These are phyloP conservation scores for Neurospora tetrasperma DNA, from an alignment of 495 filamentous ascomycete genomes.

Conservation along the genomic window DNA sequence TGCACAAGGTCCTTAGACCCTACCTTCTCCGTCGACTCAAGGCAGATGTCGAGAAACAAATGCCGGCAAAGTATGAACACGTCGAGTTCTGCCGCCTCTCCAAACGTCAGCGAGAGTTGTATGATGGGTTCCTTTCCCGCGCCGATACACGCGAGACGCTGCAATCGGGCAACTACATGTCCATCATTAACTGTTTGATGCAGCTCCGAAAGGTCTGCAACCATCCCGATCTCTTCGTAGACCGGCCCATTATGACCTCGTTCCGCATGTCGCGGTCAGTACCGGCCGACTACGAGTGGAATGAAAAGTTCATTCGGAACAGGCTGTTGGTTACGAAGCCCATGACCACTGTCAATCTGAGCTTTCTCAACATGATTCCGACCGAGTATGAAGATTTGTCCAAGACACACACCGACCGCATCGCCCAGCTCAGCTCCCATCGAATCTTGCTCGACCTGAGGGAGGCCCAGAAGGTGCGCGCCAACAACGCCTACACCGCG, in stretches of 20 bases:
- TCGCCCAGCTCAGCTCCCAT: constrained; percentile 53
- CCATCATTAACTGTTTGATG: constrained; percentile 98
- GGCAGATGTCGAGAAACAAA: constrained; percentile 97
- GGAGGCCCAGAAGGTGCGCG: constrained; percentile 52
- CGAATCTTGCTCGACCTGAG: constrained; percentile 50
- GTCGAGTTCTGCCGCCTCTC: constrained; percentile 91
- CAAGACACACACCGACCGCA: constrained; percentile 47
- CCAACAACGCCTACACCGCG: constrained; percentile 46
- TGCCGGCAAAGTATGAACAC: constrained; percentile 96
- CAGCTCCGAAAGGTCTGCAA: constrained; percentile 97
- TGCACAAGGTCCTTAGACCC: constrained; percentile 86
- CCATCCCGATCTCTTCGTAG: constrained; percentile 95
- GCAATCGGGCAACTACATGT: constrained; percentile 91
- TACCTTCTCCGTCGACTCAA: constrained; percentile 89
- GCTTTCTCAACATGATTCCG: constrained; percentile 73
- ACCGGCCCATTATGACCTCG: constrained; percentile 94
- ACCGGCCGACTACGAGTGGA: constrained; percentile 65
- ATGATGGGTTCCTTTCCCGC: constrained; percentile 94
- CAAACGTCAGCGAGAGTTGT: constrained; percentile 87
- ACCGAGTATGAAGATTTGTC: constrained; percentile 60
- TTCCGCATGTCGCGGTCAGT: constrained; percentile 85
- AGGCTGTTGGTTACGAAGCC: constrained; percentile 55
- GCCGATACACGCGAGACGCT: constrained; percentile 81
- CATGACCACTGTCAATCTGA: constrained; percentile 56
- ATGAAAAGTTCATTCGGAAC: constrained; percentile 60